Conservation (phyloP, 805 yeast genomes). For the Candida awuae region DNA sequence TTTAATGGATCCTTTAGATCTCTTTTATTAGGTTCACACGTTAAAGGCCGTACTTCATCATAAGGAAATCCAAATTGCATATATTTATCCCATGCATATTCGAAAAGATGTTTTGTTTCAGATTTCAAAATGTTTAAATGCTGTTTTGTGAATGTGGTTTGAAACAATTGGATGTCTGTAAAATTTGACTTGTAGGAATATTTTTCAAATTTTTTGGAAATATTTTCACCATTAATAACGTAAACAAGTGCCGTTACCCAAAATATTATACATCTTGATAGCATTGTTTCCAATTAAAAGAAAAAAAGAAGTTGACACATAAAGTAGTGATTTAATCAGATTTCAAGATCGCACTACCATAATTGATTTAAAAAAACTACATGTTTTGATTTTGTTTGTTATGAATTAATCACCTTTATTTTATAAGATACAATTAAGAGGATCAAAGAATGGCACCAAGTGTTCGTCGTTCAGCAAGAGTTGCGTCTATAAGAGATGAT, state of each 20-base stretch:
- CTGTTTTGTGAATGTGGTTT: conserved; percentile 21
- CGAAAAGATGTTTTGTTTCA: conserved; percentile 50
- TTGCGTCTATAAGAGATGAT: conserved; percentile 7
- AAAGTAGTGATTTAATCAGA: too few species aligned
- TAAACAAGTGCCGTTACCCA: too few species aligned
- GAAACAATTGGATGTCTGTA: conserved; percentile 17
- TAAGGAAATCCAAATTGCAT: conserved; percentile 64
- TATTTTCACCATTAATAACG: neutral
- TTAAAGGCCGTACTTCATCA: conserved; percentile 72
- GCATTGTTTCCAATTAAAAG: too few species aligned
- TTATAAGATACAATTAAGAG: neutral
- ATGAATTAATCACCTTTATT: neutral
- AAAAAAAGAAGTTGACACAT: too few species aligned
- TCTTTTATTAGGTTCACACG: conserved; percentile 62
- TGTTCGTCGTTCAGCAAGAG: conserved; percentile 8
- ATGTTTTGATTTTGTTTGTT: neutral
- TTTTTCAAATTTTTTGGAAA: conserved; percentile 7
- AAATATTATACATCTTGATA: too few species aligned
- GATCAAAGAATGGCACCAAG: neutral
- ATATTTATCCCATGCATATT: conserved; percentile 71
- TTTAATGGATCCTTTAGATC: conserved; percentile 48
- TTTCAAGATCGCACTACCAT: too few species aligned
- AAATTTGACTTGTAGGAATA: conserved; percentile 13
- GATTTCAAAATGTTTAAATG: conserved; percentile 25
- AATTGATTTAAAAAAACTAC: neutral